Evolutionary conservation across 2,329 filamentous ascomycete species (phyloP).

Genomic region (Fusarium sambucinum): DNA sequence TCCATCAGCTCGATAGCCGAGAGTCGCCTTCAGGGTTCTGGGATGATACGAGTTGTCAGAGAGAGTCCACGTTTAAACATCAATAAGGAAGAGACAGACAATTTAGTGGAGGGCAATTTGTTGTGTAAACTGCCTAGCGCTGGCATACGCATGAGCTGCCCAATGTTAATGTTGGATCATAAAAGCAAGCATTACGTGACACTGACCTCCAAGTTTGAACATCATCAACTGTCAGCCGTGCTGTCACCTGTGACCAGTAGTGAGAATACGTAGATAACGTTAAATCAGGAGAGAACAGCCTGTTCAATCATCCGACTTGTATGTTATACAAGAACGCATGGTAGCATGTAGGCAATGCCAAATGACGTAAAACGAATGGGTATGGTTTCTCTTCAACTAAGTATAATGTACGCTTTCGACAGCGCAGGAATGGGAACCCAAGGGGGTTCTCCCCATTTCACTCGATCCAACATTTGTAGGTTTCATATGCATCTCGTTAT

Average conservation of each 20-base stretch:
- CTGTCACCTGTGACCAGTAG: slow-evolving; percentile 13
- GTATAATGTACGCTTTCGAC: slow-evolving; percentile 16
- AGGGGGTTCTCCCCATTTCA: slow-evolving; percentile 14
- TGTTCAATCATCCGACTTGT: neutral
- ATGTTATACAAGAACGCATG: neutral
- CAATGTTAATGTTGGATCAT: neutral
- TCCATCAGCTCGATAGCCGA: neutral
- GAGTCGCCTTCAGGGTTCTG: neutral
- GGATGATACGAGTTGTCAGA: slow-evolving; percentile 11
- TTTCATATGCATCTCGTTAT: slow-evolving; percentile 18
- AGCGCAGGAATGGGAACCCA: slow-evolving; percentile 20
- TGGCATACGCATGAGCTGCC: neutral
- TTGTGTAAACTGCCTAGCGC: neutral
- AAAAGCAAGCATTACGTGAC: slow-evolving; percentile 7
- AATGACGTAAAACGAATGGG: slow-evolving; percentile 32
- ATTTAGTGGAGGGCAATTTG: neutral
- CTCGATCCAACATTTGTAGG: slow-evolving; percentile 24
- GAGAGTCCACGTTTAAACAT: neutral
- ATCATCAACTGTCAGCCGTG: slow-evolving; percentile 15
- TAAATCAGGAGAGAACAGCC: neutral
- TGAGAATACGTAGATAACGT: neutral
- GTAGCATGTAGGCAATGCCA: neutral
- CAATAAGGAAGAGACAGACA: neutral
- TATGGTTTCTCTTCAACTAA: slow-evolving; percentile 40
- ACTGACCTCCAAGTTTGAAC: slow-evolving; percentile 3